Evolutionary conservation across 768 basidiomycete species (phyloP), one percentile per base, ranked within the genome.

Genomic region (Serpula lacrymans): DNA sequence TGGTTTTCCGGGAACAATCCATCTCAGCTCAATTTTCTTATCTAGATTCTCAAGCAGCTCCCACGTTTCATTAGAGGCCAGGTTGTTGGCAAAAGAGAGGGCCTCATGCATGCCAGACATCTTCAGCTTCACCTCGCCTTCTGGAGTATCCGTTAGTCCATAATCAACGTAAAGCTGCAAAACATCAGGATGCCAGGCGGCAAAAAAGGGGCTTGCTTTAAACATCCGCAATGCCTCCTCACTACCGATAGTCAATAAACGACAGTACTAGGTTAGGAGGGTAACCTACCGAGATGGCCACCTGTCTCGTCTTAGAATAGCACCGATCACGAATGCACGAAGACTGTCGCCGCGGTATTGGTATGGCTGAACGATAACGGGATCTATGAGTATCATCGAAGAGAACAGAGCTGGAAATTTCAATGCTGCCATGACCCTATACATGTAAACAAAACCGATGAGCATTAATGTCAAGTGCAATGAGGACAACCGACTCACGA

Each of bases 301-400:
- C 4, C 58, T 58, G 7, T 72, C 69, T 26, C 84, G 74, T 21
- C 91, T 71, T 10, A 55, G 47, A 14, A 91, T 58, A 2, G 87
- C 80, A 6, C 70, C 73, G 2, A 50, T 26, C 1, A 70, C 47
- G 14, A 52, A 41, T 6, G 16, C 23, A n/a, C 28, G 17, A n/a
- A 42, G 17, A 23, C 32, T 3, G 9, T 34, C 35, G 4, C 13
- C 12, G 11, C 6, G 24, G 16, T 22, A 6, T 1, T 13, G 21
- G 4, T 14, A 13, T 17, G 66, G 57, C 24, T 51, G 56, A 1
- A 47, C 37, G 26, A 88, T 77, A 55, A 94, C 77, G 0, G 93
- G 89, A 56, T 96, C 93, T 20, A 92, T 60, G 17, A 94, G 72
- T 29, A 88, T 63, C 27, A 95, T 63, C 0, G 77, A 76, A 23